These are phyloP conservation scores for Nigrograna mackinnonii DNA, from an alignment of 2,329 filamentous ascomycete genomes.

Conservation along the genomic window DNA sequence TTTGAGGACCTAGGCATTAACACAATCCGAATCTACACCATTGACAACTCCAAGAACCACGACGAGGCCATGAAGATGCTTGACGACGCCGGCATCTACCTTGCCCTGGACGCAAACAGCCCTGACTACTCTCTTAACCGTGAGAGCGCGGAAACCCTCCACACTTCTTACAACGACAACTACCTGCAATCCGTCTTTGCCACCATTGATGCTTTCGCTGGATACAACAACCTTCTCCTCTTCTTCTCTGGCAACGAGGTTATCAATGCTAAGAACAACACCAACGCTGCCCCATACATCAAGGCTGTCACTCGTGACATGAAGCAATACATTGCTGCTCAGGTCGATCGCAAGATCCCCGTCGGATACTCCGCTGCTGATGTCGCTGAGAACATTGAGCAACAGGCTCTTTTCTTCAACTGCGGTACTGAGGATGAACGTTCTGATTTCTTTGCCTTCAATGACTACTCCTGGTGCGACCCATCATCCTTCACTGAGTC, in stretches of 20 bases:
- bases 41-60: slow-evolving; percentile 84
- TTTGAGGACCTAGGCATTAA: slow-evolving; percentile 89
- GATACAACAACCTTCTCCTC: slow-evolving; percentile 83
- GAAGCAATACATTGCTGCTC: slow-evolving; percentile 77
- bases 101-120: slow-evolving; percentile 88
- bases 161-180: slow-evolving; percentile 77
- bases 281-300: slow-evolving; percentile 69
- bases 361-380: slow-evolving; percentile 86
- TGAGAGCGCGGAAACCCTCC: slow-evolving; percentile 57
- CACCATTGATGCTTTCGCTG: slow-evolving; percentile 74
- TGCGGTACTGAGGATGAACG: slow-evolving; percentile 84
- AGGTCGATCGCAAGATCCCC: slow-evolving; percentile 68
- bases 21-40: slow-evolving; percentile 87
- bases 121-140: slow-evolving; percentile 88
- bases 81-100: slow-evolving; percentile 85
- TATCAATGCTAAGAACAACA: slow-evolving; percentile 67
- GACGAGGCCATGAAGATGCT: slow-evolving; percentile 83
- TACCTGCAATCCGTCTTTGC: slow-evolving; percentile 87
- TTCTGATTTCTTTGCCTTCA: slow-evolving; percentile 87
- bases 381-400: slow-evolving; percentile 79
- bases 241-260: slow-evolving; percentile 83
- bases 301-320: slow-evolving; percentile 77
- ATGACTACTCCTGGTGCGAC: slow-evolving; percentile 78
- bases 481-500: slow-evolving; percentile 66
- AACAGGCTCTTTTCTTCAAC: slow-evolving; percentile 92